Evolutionary conservation across 805 yeast species (phyloP), one percentile per base, ranked within the genome.

Genomic region (Clavispora santaluciae): DNA sequence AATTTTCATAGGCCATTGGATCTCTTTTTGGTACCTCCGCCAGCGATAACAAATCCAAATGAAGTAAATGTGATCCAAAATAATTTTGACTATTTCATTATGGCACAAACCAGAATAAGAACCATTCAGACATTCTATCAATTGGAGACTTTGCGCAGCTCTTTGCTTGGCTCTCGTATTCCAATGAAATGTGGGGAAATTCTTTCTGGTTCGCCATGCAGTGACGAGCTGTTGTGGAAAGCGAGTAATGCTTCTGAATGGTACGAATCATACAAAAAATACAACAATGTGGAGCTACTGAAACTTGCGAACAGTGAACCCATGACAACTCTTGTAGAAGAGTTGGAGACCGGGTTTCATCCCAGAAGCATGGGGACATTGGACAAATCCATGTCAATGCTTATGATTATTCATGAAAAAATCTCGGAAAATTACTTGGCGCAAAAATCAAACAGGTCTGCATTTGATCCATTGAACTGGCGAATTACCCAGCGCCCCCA

Each of bases 331-430:
- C 66, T 78, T 50, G 54, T 74, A 39, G 71, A 67, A 41, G 76
- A 75, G 45, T 28, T 28, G 20, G 31, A 28, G n/a, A 28, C 20
- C 6, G 31, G 31, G 2, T 28, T 11, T 20, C 31, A 15, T 8
- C 15, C 20, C 2, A 6, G 31, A 15, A 12, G 31, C 4, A 53
- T 81, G 55, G 55, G 74, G 26, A 73, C 79, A 3, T 64, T 70
- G 56, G 68, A 75, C 42, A 74, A 83, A 13, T 50, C 75, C 42
- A 57, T 82, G 30, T 73, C 82, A 3, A 64, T 82, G 45, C 62
- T 85, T 45, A 72, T 83, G 64, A 76, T 83, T 15, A 68, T 84
- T 30, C 86, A 83, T 55, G 91, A 83, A 49, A 72, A 69, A 49
- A 79, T 85, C 28, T 81, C 77, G 55, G 50, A 67, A 23, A 12